Percentiles rank a stretch among this genome's conserved stretches.
These are phyloP conservation scores for Marasmius oreades DNA, from an alignment of 1,284 basidiomycete species.

Conservation along the genomic window DNA sequence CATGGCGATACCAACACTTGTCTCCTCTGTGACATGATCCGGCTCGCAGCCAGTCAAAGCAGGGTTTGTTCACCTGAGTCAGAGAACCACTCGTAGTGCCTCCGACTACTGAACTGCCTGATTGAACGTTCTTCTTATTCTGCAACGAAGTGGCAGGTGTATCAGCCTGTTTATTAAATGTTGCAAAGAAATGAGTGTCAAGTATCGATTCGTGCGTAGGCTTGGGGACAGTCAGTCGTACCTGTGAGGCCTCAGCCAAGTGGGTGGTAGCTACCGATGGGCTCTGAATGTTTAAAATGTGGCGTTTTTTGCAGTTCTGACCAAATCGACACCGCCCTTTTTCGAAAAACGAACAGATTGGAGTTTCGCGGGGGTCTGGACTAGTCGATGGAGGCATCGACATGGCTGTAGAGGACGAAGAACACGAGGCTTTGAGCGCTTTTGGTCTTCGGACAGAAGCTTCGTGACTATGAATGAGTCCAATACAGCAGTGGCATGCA, in stretches of 20 bases:
- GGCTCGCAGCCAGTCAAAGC: neutral
- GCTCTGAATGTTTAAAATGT: neutral
- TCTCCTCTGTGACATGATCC: conserved; percentile 19
- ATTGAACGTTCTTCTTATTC: no score
- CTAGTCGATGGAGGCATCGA: no score
- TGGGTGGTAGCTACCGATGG: neutral
- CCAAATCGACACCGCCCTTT: neutral
- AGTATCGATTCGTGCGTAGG: no score
- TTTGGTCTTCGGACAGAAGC: no score
- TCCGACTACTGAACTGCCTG: neutral
- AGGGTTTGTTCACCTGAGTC: neutral
- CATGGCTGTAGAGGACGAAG: no score
- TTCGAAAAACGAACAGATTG: neutral
- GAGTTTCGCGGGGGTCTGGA: no score
- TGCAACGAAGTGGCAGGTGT: neutral
- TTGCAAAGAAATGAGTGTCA: no score
- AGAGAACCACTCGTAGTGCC: neutral
- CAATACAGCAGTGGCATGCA: no score
- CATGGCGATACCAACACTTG: conserved; percentile 20
- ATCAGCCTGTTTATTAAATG: neutral
- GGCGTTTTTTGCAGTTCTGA: neutral
- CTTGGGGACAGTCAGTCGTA: neutral
- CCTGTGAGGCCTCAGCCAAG: neutral
- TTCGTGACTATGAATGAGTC: no score
- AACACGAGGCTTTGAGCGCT: no score